A percentile compares a stretch with the other conserved stretches of the same genome.
Evolutionary conservation across 345 rosid genomes (phyloP).

Genomic region (Erysimum cheiranthoides): DNA sequence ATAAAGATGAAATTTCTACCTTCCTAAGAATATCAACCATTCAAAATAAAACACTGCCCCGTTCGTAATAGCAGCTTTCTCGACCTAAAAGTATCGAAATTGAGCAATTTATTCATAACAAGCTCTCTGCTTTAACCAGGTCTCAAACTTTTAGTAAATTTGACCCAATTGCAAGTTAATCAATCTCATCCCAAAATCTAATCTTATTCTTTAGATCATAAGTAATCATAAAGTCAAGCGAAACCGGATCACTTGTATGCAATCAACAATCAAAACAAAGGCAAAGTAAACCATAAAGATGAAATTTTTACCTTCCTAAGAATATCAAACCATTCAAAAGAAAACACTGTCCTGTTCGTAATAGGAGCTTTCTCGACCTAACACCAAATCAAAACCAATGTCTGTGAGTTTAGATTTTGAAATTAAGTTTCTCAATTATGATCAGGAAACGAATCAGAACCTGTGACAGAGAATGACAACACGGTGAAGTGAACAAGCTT

Average conservation of each 20-base stretch:
- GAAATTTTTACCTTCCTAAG: slow-evolving; percentile 75
- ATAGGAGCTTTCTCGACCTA: slow-evolving; percentile 79
- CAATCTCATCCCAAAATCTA: not conserved
- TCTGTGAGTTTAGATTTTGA: slow-evolving; percentile 1
- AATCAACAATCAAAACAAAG: not conserved
- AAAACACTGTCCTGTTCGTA: slow-evolving; percentile 94
- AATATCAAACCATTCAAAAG: slow-evolving; percentile 87
- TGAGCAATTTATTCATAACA: too few relatives aligned
- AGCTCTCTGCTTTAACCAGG: too few relatives aligned
- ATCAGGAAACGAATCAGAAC: slow-evolving; percentile 40
- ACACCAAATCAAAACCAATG: slow-evolving; percentile 5
- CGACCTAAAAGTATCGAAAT: too few relatives aligned
- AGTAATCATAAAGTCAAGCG: not conserved
- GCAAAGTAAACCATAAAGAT: not conserved
- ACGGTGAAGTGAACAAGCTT: slow-evolving; percentile 94
- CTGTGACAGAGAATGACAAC: slow-evolving; percentile 72
- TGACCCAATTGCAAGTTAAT: too few relatives aligned
- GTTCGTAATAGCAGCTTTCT: slow-evolving; percentile 70
- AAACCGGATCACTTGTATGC: too few relatives aligned
- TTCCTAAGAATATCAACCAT: slow-evolving; percentile 93
- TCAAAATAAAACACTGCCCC: slow-evolving; percentile 91
- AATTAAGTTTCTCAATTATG: not conserved
- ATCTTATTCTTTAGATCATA: not conserved
- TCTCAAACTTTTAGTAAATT: too few relatives aligned
- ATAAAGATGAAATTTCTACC: slow-evolving; percentile 49